phyloP scores from a whole-genome alignment of 2,329 filamentous ascomycete genomes.

The Trichoderma arundinaceum region DNA sequence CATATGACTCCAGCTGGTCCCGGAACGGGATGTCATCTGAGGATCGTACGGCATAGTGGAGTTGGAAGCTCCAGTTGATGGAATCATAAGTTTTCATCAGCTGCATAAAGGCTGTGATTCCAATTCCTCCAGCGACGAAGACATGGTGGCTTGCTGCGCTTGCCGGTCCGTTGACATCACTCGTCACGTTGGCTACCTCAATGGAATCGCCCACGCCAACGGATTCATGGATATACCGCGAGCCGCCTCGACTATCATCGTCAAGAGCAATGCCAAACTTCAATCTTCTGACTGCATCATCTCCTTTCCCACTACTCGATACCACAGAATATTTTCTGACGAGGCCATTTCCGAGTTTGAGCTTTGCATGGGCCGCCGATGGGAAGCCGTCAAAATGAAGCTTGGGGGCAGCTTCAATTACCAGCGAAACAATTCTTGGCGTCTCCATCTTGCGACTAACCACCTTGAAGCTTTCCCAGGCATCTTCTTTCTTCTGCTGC shows the following conservation, averaged over 20 bases:
- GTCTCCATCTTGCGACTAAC: constrained; percentile 59
- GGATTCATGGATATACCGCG: constrained; percentile 60
- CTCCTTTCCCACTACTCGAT: constrained; percentile 35
- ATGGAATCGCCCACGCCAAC: constrained; percentile 56
- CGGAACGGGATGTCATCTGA: constrained; percentile 60
- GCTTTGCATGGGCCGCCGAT: constrained; percentile 59
- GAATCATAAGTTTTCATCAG: constrained; percentile 50
- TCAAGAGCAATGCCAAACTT: constrained; percentile 65
- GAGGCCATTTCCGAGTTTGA: constrained; percentile 62
- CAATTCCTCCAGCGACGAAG: constrained; percentile 68
- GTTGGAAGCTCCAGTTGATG: constrained; percentile 56
- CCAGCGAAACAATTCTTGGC: constrained; percentile 55
- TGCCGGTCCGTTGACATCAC: constrained; percentile 52
- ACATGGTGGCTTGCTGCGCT: constrained; percentile 61
- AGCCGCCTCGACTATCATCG: constrained; percentile 63
- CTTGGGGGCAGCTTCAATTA: constrained; percentile 53
- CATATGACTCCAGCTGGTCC: constrained; percentile 52
- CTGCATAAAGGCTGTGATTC: constrained; percentile 67
- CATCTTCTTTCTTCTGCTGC: constrained; percentile 38
- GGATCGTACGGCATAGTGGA: constrained; percentile 65
- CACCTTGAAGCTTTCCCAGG: constrained; percentile 56
- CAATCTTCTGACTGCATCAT: constrained; percentile 53
- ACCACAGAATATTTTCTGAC: constrained; percentile 67
- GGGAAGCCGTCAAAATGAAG: constrained; percentile 45
- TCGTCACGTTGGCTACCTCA: constrained; percentile 57